A percentile compares a stretch with the other conserved stretches of the same genome.
Evolutionary conservation across 2,329 filamentous ascomycete genomes (phyloP).

Genomic region (Rhexocercosporidium sp.): DNA sequence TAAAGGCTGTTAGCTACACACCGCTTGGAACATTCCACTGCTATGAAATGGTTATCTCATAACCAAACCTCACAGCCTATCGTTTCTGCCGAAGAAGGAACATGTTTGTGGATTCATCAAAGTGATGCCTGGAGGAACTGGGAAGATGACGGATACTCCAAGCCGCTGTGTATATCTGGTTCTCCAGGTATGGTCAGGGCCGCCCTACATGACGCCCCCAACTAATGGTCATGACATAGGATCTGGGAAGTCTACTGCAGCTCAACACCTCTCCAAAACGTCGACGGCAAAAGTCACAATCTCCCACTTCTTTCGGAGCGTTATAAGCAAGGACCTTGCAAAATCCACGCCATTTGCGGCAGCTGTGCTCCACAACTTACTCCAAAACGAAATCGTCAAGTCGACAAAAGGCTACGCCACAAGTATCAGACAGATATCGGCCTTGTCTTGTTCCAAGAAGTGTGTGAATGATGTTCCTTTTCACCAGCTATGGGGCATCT

Average conservation of each 20-base stretch:
- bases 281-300: background rate
- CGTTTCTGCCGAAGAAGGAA: background rate
- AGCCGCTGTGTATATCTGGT: background rate
- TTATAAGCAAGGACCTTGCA: background rate
- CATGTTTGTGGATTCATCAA: background rate
- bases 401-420: background rate
- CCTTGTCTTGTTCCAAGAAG: background rate
- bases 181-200: background rate
- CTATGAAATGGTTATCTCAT: background rate
- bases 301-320: background rate
- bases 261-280: background rate
- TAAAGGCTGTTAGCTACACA: background rate
- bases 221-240: background rate
- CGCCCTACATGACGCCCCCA: background rate
- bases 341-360: background rate
- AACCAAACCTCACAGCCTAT: background rate
- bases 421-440: background rate
- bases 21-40: background rate
- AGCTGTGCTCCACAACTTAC: background rate
- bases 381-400: background rate
- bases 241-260: background rate
- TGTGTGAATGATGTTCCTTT: background rate
- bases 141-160: background rate
- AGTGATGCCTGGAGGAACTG: background rate
- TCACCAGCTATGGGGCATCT: background rate